A percentile compares a stretch with the other conserved stretches of the same genome.
These are phyloP conservation scores for Trichaptum fuscoviolaceum DNA, from an alignment of 768 basidiomycete genomes.

Conservation along the genomic window DNA sequence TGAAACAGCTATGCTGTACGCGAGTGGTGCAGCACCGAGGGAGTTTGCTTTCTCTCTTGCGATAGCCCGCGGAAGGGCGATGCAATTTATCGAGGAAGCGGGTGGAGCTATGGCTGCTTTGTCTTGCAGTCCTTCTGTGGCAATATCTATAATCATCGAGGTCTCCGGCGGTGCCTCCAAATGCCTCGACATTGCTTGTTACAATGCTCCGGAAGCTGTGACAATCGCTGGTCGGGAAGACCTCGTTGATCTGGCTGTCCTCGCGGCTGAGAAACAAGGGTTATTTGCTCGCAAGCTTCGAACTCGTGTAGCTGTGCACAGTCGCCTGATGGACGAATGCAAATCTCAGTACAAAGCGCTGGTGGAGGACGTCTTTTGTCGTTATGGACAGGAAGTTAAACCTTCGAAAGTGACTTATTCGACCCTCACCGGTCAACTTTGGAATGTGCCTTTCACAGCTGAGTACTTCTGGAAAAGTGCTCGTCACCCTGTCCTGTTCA, in stretches of 20 bases:
- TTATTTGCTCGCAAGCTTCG: conserved; percentile 32
- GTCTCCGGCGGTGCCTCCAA: conserved; percentile 15
- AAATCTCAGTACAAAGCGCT: conserved; percentile 20
- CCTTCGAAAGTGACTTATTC: conserved; percentile 33
- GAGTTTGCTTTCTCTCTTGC: conserved; percentile 39
- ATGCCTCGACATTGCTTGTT: conserved; percentile 36
- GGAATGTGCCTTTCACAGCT: conserved; percentile 21
- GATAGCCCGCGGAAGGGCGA: conserved; percentile 34
- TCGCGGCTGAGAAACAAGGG: conserved; percentile 21
- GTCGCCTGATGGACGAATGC: conserved; percentile 32
- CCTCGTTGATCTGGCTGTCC: conserved; percentile 26
- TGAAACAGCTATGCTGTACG: conserved; percentile 39
- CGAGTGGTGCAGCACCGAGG: conserved; percentile 37
- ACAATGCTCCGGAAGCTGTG: conserved; percentile 34
- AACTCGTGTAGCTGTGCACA: conserved; percentile 35
- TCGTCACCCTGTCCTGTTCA: conserved; percentile 33
- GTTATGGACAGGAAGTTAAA: conserved; percentile 15
- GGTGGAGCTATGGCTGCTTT: conserved; percentile 42
- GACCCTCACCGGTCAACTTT: conserved; percentile 26
- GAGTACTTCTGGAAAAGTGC: conserved; percentile 39
- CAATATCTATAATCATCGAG: conserved; percentile 22
- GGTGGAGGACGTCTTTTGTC: conserved; percentile 29
- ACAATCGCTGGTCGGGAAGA: conserved; percentile 30
- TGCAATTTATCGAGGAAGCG: conserved; percentile 27
- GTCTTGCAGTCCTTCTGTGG: conserved; percentile 26